A percentile compares a stretch with the other conserved stretches of the same genome.
These are phyloP conservation scores for Spatholobus suberectus DNA, from an alignment of 306 rosid genomes.

Conservation along the genomic window DNA sequence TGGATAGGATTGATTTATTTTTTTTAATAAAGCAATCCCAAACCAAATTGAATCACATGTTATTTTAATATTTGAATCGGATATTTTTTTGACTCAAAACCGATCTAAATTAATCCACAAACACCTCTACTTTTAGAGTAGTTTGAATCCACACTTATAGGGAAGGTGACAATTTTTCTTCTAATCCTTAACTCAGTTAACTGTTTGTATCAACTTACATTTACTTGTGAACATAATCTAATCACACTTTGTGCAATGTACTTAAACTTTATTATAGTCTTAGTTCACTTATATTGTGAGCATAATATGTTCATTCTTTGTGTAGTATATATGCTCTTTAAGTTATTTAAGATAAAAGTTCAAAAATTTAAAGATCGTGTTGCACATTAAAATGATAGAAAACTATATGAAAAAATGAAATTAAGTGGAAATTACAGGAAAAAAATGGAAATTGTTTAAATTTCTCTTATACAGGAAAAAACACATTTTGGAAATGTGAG, in stretches of 20 bases:
- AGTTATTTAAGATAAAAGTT: not conserved
- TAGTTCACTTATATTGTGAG: not conserved
- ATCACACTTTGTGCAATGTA: not conserved
- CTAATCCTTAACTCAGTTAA: not conserved
- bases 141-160: not conserved
- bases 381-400: not conserved
- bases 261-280: not conserved
- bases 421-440: not conserved
- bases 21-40: too few relatives aligned
- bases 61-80: too few relatives aligned
- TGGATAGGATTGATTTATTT: too few relatives aligned
- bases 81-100: too few relatives aligned
- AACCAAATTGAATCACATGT: too few relatives aligned
- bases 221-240: not conserved
- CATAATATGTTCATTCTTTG: not conserved
- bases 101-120: too few relatives aligned
- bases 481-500: too few relatives aligned
- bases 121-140: too few relatives aligned
- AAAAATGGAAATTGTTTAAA: not conserved
- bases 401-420: not conserved
- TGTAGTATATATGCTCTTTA: not conserved
- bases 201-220: not conserved
- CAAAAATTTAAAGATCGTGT: not conserved
- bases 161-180: not conserved
- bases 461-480: not conserved